Evolutionary conservation across 768 basidiomycete genomes (phyloP), one percentile per base, ranked within the genome.

Genomic region (Lactarius psammicola): DNA sequence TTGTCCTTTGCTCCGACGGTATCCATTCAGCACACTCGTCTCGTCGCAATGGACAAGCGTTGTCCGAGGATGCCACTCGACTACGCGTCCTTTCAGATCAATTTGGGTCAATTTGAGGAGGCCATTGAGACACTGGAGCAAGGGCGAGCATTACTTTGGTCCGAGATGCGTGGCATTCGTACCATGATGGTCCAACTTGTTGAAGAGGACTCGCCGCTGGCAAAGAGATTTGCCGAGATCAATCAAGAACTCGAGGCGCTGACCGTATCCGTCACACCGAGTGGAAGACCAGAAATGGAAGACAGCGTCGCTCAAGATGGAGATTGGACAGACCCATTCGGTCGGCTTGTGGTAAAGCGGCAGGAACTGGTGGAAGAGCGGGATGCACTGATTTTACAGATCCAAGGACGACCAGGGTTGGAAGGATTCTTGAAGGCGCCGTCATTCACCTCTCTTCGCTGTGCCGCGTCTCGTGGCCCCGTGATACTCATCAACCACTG

Each of bases 41-140:
- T 38, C 11, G 38, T 38, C 38, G 38, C 13, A 15, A 38, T 38
- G 38, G 38, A 15, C 4, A 15, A n/a, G 20, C 2, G 3, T 44
- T 44, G 42, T 44, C 42, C n/a, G 6, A 44, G 5, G 1, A 59
- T 64, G 36, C 57, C 64, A 28, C 11, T 49, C 1, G 59, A 65
- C 0, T 60, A 65, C 3, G 59, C 64, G 3, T 60, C 64, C n/a
- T 65, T 55, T 38, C 59, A 44, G 33, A 65, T 60, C 13, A 20
- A 31, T 13, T 44, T 9, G 28, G 64, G 20, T 36, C 59, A 46
- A 20, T 30, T 65, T 13, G 64, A 65, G 28, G 38, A 34, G 42
- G 64, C 64, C 15, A 15, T 65, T 36, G 64, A 56, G 40, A 55
- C 64, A 15, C 36, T 64, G 17, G 64, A 64, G 33, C 57, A 30